Conservation (phyloP, 345 rosid genomes). For the Eucalyptus paniculata region DNA sequence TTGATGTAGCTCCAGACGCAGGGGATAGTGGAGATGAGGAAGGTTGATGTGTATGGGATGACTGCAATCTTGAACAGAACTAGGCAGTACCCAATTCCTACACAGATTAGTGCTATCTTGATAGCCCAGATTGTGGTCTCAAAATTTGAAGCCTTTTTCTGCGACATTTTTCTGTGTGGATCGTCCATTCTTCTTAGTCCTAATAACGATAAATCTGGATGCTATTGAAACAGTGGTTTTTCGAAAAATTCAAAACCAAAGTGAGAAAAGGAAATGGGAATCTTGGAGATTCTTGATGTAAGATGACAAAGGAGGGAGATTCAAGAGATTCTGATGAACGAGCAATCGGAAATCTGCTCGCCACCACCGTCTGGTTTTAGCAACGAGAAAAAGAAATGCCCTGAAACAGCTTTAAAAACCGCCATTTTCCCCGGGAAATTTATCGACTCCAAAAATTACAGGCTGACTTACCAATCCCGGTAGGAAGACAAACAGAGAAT, state of each 20-base stretch:
- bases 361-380: not conserved
- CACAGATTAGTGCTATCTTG: conserved; percentile 9
- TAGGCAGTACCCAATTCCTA: conserved; percentile 17
- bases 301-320: not conserved
- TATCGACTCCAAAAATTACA: not conserved
- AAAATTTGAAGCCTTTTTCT: not conserved
- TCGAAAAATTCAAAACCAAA: not conserved
- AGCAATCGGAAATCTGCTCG: not conserved
- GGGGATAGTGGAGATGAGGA: conserved; percentile 11
- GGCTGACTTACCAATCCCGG: not conserved
- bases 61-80: conserved; percentile 19
- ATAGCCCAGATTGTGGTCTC: conserved; percentile 10
- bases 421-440: not conserved
- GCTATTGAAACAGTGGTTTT: not conserved
- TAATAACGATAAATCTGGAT: not conserved
- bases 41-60: conserved; percentile 7
- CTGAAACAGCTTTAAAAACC: not conserved
- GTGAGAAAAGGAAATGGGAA: not conserved
- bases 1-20: conserved; percentile 11
- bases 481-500: not conserved
- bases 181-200: conserved; percentile 2
- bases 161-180: not conserved
- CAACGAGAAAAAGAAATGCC: not conserved
- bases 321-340: not conserved
- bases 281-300: not conserved